These are phyloP conservation scores for Neofusicoccum ribis DNA, from an alignment of 2,329 filamentous ascomycete genomes.

Conservation along the genomic window DNA sequence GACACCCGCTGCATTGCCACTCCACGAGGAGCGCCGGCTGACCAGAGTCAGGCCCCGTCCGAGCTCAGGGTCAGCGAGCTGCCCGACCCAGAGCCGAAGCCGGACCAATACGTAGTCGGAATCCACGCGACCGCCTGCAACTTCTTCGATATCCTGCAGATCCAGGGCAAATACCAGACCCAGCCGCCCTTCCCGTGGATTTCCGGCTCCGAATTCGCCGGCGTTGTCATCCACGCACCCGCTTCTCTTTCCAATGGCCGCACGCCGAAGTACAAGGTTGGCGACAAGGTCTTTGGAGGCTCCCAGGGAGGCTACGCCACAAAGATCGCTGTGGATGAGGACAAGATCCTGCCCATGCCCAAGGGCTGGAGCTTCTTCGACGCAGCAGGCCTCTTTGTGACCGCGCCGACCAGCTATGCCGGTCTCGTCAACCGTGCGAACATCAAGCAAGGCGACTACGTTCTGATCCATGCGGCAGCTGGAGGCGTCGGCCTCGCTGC, in stretches of 20 bases:
- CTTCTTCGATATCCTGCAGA: slow-evolving; percentile 96
- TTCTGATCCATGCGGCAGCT: slow-evolving; percentile 88
- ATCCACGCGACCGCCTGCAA: slow-evolving; percentile 88
- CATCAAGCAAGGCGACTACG: slow-evolving; percentile 75
- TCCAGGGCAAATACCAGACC: slow-evolving; percentile 92
- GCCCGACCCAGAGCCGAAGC: slow-evolving; percentile 69
- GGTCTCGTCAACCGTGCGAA: slow-evolving; percentile 76
- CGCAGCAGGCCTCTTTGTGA: slow-evolving; percentile 87
- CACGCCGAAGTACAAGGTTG: slow-evolving; percentile 67
- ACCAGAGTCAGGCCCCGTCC: slow-evolving; percentile 63
- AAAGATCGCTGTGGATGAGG: slow-evolving; percentile 67
- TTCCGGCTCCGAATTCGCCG: slow-evolving; percentile 83
- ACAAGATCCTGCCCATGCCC: slow-evolving; percentile 70
- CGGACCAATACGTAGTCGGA: slow-evolving; percentile 79
- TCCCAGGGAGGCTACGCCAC: slow-evolving; percentile 85
- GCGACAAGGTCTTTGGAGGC: slow-evolving; percentile 83
- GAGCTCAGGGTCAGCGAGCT: slow-evolving; percentile 76
- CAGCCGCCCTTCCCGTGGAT: slow-evolving; percentile 89
- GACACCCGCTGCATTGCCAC: neutral
- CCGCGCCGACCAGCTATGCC: slow-evolving; percentile 85
- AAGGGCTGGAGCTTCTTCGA: slow-evolving; percentile 80
- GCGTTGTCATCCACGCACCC: slow-evolving; percentile 70
- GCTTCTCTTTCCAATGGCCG: slow-evolving; percentile 44
- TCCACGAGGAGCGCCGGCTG: slow-evolving; percentile 22
- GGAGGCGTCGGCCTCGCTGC: slow-evolving; percentile 89